Evolutionary conservation across 2,329 filamentous ascomycete genomes (phyloP), one percentile per base, ranked within the genome.

Genomic region (Beauveria scarabaeidicola): DNA sequence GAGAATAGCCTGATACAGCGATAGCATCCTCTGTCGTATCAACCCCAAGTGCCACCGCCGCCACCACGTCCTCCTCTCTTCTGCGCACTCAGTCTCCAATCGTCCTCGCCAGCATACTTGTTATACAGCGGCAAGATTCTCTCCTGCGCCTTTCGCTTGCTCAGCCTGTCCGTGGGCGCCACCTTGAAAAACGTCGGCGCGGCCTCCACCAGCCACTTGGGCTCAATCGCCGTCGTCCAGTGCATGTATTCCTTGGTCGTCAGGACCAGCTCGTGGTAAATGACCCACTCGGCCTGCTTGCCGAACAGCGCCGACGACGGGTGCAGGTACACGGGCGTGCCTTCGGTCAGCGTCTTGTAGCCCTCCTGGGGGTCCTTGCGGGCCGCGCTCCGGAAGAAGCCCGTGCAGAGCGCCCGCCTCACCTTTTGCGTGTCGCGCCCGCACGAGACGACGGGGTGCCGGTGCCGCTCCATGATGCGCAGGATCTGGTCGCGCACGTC

Each of bases 151-250:
- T 95, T 94, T 69, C 94, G 79, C 81, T 96, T 97, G 64, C 88
- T 93, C 68, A 99, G 74, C 59, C 84, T 81, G 70, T 97, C 91
- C 40, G 88, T 93, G 0, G 90, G 86, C 19, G 94, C 93, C 5
- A 97, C 91, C 81, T 96, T 96, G 85, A 97, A 99, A 78, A 97
- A 99, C 0, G 91, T 97, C 10, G 95, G 94, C n/a, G 95, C 94
- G 13, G 92, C 93, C 68, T 97, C 92, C 1, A 97, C 91, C 23
- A 99, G 82, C 85, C 85, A 88, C 69, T 96, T 96, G 9, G 94
- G 93, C 75, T 99, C 94, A 68, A 99, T 97, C 4, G 84, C 83
- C 3, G 91, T 96, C 15, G 91, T 94, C 70, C 85, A 90, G 69
- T 96, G 92, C 94, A 99, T 97, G 74, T 97, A 99, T 76, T 99